Base-by-base conservation (phyloP, 1,139 yeast genomes). In the Lodderomyces beijingensis region DNA sequence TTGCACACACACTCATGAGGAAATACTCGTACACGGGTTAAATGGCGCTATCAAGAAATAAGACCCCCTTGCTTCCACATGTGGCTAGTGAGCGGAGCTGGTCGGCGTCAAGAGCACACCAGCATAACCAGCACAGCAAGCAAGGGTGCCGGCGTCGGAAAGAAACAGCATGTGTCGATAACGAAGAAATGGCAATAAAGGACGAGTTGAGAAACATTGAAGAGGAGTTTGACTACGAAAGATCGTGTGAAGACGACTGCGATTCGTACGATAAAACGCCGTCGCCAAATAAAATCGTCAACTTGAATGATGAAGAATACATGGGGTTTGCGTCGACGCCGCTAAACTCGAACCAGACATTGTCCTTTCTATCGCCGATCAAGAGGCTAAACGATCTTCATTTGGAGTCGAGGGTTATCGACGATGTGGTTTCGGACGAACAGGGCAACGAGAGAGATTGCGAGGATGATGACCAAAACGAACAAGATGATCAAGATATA, bases 361-460 rank as follows among this genome's bases (percentile, higher is more conserved):
- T 47, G 7, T 49, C 65, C 14, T 65, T 67, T 35, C 39, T 59
- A 16, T 65, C 72, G 1, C 74, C 74, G 9, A 55, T 61, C 35
- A 53, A 51, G 32, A 52, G 51, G 36, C 50, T 63, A 25, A 57
- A 57, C 39, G 52, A 55, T 24, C 42, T 63, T 25, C 62, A 63
- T 37, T 37, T 60, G 14, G 49, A 39, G 17, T 31, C 40, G 7
- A 28, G 34, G 16, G 26, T 35, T 13, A 13, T 33, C 15, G 35
- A 32, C 16, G 34, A 32, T 16, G 32, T 19, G 4, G 32, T 25
- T 12, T 30, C 25, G 6, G 42, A 39, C 21, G 30, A 19, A 6
- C 33, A 26, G 6, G 35, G 30, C 8, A 31, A 19, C 5, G 6
- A 29, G 10, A 28, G 25, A 3, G 36, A 19, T 10, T 30, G 28